phyloP scores from a whole-genome alignment of 805 yeast genomes.

The Brettanomyces bruxellensis region DNA sequence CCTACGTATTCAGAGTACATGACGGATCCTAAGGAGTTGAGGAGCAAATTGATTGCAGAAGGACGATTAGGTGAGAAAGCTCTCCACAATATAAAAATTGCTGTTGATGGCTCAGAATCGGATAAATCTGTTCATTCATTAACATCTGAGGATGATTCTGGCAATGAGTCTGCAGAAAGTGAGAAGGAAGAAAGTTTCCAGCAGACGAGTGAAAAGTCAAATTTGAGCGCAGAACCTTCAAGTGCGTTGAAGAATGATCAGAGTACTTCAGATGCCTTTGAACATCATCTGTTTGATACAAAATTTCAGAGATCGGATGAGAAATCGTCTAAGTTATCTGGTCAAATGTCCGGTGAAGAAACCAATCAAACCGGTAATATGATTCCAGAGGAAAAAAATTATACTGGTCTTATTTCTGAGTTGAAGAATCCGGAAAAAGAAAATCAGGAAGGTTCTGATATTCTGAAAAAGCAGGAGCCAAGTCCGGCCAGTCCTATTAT shows the following conservation, averaged over 20 bases:
- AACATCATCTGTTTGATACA: too few species aligned
- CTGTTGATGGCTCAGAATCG: background rate
- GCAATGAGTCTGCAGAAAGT: background rate
- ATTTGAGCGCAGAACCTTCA: background rate
- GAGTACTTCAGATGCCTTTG: too few species aligned
- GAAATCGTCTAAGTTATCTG: too few species aligned
- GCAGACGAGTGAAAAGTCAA: background rate
- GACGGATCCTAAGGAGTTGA: conserved; percentile 61
- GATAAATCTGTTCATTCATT: background rate
- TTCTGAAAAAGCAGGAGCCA: background rate
- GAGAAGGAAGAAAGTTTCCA: background rate
- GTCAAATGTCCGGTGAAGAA: too few species aligned
- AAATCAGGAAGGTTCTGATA: background rate
- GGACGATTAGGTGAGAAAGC: conserved; percentile 77
- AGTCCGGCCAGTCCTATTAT: too few species aligned
- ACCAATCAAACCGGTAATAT: too few species aligned
- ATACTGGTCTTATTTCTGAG: background rate
- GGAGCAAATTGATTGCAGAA: conserved; percentile 70
- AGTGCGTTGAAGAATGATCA: too few species aligned
- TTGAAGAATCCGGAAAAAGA: background rate
- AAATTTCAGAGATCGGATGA: too few species aligned
- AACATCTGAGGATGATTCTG: background rate
- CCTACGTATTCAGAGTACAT: conserved; percentile 55
- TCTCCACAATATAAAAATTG: conserved; percentile 41
- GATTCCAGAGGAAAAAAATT: too few species aligned